phyloP scores from a whole-genome alignment of 441 rosid genomes.

The Croton setiger region DNA sequence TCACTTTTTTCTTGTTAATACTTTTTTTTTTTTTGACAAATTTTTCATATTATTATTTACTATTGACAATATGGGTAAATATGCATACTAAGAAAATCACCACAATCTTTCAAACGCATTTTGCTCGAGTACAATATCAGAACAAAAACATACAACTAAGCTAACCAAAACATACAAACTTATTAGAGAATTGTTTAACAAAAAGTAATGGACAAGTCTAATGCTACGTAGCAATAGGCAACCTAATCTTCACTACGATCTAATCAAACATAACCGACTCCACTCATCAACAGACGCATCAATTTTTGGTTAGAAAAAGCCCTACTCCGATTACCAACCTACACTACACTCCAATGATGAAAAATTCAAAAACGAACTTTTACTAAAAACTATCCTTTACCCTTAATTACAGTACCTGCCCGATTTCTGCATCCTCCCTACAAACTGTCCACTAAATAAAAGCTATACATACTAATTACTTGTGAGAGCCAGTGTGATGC shows the following conservation, averaged over 20 bases:
- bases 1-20: no score
- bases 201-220: slow-evolving; percentile 10
- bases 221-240: slow-evolving; percentile 15
- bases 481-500: slow-evolving; percentile 17
- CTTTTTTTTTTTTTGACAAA: no score
- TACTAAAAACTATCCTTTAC: slow-evolving; percentile 13
- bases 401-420: slow-evolving; percentile 24
- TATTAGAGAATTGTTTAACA: slow-evolving; percentile 13
- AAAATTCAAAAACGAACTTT: neutral
- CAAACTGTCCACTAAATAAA: slow-evolving; percentile 17
- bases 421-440: slow-evolving; percentile 21
- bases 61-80: no score
- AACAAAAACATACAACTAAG: neutral
- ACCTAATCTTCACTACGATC: slow-evolving; percentile 24
- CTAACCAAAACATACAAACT: slow-evolving; percentile 11
- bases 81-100: no score
- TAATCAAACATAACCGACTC: slow-evolving; percentile 18
- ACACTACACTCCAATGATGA: slow-evolving; percentile 3
- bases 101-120: no score
- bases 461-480: slow-evolving; percentile 25
- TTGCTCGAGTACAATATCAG: no score
- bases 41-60: no score
- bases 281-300: slow-evolving; percentile 17
- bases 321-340: slow-evolving; percentile 11
- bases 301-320: slow-evolving; percentile 15